Evolutionary conservation across 2,329 filamentous ascomycete species (phyloP).

Genomic region (Torrubiella hemipterigena): DNA sequence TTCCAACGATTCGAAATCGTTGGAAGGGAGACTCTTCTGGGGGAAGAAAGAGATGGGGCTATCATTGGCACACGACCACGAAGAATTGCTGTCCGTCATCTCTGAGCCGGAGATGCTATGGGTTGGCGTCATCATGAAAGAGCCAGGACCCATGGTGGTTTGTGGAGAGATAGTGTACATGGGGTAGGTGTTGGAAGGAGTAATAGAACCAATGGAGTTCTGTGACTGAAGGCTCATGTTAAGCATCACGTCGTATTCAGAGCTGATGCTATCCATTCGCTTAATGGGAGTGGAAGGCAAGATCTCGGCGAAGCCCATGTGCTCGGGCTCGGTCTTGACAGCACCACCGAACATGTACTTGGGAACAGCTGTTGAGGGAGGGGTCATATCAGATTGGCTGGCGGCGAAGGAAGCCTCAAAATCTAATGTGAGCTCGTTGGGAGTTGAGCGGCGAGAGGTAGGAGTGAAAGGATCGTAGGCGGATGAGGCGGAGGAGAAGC

Average conservation of each 20-base stretch:
- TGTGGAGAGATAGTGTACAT: constrained; percentile 23
- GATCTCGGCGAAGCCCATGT: constrained; percentile 17
- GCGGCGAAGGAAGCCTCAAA: constrained; percentile 19
- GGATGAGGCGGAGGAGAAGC: constrained; percentile 26
- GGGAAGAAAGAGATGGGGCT: constrained; percentile 28
- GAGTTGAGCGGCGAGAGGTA: constrained; percentile 30
- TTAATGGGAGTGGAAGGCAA: constrained; percentile 24
- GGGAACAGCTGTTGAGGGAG: constrained; percentile 17
- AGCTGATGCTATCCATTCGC: constrained; percentile 20
- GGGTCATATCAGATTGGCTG: constrained; percentile 21
- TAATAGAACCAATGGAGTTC: constrained; percentile 22
- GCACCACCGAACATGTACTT: constrained; percentile 19
- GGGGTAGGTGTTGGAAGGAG: constrained; percentile 22
- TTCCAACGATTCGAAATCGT: constrained; percentile 20
- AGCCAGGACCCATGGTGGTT: constrained; percentile 16
- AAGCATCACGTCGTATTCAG: constrained; percentile 26
- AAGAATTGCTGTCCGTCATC: constrained; percentile 21
- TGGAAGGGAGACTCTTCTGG: constrained; percentile 16
- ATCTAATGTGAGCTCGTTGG: constrained; percentile 23
- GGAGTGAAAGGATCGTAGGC: constrained; percentile 32
- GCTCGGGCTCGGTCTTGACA: constrained; percentile 22
- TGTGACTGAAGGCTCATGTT: constrained; percentile 22
- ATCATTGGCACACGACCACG: constrained; percentile 27
- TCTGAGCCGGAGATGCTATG: constrained; percentile 27
- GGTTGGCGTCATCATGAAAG: constrained; percentile 28